Conservation (phyloP, 495 filamentous ascomycete genomes). For the Neurospora sp. region DNA sequence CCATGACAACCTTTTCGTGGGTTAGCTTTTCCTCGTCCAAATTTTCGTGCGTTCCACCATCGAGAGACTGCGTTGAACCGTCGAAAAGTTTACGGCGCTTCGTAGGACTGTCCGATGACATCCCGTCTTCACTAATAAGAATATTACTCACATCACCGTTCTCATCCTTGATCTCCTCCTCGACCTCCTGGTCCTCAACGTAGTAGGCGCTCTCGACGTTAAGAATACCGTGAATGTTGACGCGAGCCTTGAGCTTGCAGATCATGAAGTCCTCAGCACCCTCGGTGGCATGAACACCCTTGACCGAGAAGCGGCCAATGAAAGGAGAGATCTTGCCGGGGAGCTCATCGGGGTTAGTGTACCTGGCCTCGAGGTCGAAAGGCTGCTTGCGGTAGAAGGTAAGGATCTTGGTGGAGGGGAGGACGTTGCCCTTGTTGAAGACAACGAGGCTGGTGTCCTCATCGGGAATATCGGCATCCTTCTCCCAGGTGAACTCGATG, state of each 20-base stretch:
- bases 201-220: conserved; percentile 97
- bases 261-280: conserved; percentile 94
- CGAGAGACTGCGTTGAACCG: background rate
- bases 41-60: background rate
- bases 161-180: conserved; percentile 76
- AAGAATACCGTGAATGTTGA: conserved; percentile 93
- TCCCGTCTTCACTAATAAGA: background rate
- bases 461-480: conserved; percentile 95
- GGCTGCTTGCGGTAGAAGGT: conserved; percentile 98
- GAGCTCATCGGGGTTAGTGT: conserved; percentile 76
- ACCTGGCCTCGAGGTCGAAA: conserved; percentile 93
- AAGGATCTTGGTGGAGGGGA: conserved; percentile 98
- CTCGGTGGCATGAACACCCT: conserved; percentile 70
- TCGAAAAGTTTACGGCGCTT: background rate
- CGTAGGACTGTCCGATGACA: background rate
- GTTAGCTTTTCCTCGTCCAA: background rate
- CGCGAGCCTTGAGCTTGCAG: conserved; percentile 97
- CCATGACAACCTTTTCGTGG: conserved; percentile 44
- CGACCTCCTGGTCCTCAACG: conserved; percentile 95
- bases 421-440: conserved; percentile 94
- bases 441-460: conserved; percentile 96
- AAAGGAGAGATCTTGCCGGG: conserved; percentile 88
- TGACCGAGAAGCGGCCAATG: conserved; percentile 93
- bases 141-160: conserved; percentile 55
- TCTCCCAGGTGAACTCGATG: conserved; percentile 99